Percentiles rank a stretch among this genome's conserved stretches.
These are phyloP conservation scores for Penicillium thymicola DNA, from an alignment of 2,329 filamentous ascomycete species.

Conservation along the genomic window DNA sequence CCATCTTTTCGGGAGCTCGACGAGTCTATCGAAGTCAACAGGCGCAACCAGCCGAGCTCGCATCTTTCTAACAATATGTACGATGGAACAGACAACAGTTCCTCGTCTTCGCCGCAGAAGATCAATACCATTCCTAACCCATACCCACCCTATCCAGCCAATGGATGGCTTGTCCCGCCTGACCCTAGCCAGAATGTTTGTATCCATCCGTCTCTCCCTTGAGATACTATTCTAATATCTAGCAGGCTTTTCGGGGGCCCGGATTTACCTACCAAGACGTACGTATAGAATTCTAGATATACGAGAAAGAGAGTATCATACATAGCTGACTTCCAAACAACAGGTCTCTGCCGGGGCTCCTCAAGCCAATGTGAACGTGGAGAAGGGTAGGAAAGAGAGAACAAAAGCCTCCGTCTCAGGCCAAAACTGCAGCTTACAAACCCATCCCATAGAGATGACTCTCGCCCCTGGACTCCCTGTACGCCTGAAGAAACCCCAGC, in stretches of 20 bases:
- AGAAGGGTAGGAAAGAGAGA: not conserved
- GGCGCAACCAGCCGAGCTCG: not conserved
- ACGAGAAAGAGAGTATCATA: not conserved
- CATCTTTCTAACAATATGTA: not conserved
- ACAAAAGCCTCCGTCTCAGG: not conserved
- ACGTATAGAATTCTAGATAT: not conserved
- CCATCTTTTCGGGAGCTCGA: constrained; percentile 8
- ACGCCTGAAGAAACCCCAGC: not conserved
- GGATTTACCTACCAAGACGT: not conserved
- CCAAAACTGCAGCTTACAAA: not conserved
- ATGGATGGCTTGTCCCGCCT: not conserved
- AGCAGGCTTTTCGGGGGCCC: not conserved
- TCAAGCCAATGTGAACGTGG: not conserved
- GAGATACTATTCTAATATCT: not conserved
- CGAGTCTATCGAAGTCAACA: not conserved
- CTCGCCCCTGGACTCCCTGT: not conserved
- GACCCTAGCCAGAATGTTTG: constrained; percentile 11
- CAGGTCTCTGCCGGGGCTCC: not conserved
- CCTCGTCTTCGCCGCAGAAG: not conserved
- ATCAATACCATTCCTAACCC: not conserved
- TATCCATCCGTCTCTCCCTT: not conserved
- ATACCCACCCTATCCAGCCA: not conserved
- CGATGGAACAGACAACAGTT: not conserved
- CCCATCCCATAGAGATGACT: not conserved
- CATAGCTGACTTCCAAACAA: not conserved